Percentiles rank a stretch among this genome's conserved stretches.
Conservation (phyloP, 495 filamentous ascomycete species). For the Talaromyces trachyspermus region DNA sequence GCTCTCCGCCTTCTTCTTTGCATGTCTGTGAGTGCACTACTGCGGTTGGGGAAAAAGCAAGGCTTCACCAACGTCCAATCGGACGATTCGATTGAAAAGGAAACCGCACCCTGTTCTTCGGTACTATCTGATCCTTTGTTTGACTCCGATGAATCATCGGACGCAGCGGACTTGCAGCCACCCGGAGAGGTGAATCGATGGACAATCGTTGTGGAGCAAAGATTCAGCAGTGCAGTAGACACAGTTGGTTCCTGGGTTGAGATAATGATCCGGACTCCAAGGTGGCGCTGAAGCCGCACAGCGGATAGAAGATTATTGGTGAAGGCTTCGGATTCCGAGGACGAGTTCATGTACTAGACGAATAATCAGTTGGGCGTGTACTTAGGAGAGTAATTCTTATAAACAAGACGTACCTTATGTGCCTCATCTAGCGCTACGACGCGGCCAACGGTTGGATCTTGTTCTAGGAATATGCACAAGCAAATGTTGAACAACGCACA, state of each 20-base stretch:
- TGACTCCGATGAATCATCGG: too few species aligned
- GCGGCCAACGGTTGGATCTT: slow-evolving; percentile 28
- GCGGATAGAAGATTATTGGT: slow-evolving; percentile 56
- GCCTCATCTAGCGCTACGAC: slow-evolving; percentile 55
- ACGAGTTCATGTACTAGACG: slow-evolving; percentile 41
- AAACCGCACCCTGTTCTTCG: too few species aligned
- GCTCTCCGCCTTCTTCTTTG: too few species aligned
- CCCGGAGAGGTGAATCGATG: slow-evolving; percentile 67
- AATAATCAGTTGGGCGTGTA: background rate
- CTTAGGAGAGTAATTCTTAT: too few species aligned
- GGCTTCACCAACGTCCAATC: too few species aligned
- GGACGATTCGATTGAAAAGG: too few species aligned
- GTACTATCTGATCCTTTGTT: too few species aligned
- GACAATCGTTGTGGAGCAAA: slow-evolving; percentile 67
- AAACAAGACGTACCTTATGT: slow-evolving; percentile 46
- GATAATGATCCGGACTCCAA: slow-evolving; percentile 58
- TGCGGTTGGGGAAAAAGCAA: too few species aligned
- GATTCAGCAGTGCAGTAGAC: slow-evolving; percentile 56
- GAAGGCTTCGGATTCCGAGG: slow-evolving; percentile 37
- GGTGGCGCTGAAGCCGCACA: slow-evolving; percentile 66
- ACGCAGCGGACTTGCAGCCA: too few species aligned
- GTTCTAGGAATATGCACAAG: slow-evolving; percentile 52
- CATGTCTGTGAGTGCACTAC: too few species aligned
- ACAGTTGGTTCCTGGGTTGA: slow-evolving; percentile 78
- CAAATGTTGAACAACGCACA: slow-evolving; percentile 66